phyloP scores from a whole-genome alignment of 169 alveolate genomes.

The Fabrea salina region DNA sequence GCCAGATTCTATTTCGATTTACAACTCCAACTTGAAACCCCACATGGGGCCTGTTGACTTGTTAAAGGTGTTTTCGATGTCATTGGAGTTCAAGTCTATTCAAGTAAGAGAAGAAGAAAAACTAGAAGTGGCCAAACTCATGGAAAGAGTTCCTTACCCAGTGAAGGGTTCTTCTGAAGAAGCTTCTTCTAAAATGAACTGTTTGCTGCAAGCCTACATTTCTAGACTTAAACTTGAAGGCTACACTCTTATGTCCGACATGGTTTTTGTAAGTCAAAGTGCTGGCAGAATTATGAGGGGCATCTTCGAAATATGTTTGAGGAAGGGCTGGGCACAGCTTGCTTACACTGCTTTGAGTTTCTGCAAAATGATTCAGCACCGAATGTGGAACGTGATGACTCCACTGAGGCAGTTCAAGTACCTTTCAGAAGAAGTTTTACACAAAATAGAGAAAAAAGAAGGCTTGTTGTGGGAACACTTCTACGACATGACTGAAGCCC shows the following conservation, averaged over 20 bases:
- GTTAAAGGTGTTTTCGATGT: constrained; percentile 92
- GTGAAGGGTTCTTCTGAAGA: constrained; percentile 82
- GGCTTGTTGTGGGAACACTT: constrained; percentile 93
- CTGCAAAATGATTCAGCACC: constrained; percentile 96
- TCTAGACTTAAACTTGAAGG: constrained; percentile 96
- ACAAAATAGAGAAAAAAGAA: constrained; percentile 95
- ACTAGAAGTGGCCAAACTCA: constrained; percentile 89
- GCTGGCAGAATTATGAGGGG: constrained; percentile 99
- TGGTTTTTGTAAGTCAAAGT: constrained; percentile 96
- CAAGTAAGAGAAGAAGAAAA: constrained; percentile 98
- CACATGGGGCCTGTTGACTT: constrained; percentile 89
- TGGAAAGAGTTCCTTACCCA: constrained; percentile 91
- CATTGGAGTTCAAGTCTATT: constrained; percentile 95
- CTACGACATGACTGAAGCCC: constrained; percentile 90
- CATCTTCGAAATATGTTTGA: constrained; percentile 93
- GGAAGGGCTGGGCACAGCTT: constrained; percentile 93
- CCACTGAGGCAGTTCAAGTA: constrained; percentile 98
- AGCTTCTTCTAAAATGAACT: constrained; percentile 91
- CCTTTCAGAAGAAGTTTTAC: constrained; percentile 90
- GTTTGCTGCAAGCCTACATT: constrained; percentile 95
- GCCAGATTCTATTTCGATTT: constrained; percentile 90
- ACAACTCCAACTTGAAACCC: constrained; percentile 88
- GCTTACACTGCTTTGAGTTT: constrained; percentile 88
- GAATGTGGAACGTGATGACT: constrained; percentile 98
- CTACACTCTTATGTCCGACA: constrained; percentile 97